Evolutionary conservation across 805 yeast genomes (phyloP).

Genomic region (Lachancea thermotolerans): DNA sequence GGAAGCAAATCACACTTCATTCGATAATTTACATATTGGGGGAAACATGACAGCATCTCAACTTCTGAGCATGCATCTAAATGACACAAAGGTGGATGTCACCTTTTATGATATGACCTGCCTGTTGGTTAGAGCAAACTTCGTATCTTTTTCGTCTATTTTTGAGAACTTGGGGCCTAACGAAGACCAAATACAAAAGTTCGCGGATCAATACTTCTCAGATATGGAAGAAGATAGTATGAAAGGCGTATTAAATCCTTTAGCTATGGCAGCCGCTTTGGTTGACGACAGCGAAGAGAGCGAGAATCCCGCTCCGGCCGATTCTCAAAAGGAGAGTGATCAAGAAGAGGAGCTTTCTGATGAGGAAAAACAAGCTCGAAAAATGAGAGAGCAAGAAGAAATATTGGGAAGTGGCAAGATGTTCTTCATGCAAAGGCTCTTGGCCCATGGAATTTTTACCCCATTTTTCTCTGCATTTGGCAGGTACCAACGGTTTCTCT

Average conservation of each 20-base stretch:
- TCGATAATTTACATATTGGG: slow-evolving; percentile 37
- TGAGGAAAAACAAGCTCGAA: slow-evolving; percentile 15
- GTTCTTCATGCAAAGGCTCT: slow-evolving; percentile 44
- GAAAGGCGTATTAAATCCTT: slow-evolving; percentile 63
- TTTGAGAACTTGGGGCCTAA: slow-evolving; percentile 51
- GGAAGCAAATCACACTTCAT: slow-evolving; percentile 28
- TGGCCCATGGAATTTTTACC: slow-evolving; percentile 54
- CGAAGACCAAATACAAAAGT: slow-evolving; percentile 38
- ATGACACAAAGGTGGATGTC: slow-evolving; percentile 9
- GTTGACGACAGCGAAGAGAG: slow-evolving; percentile 56
- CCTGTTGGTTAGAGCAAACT: slow-evolving; percentile 58
- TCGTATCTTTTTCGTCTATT: slow-evolving; percentile 56
- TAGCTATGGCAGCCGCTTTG: slow-evolving; percentile 84
- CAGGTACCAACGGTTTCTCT: slow-evolving; percentile 54
- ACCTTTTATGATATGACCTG: slow-evolving; percentile 40
- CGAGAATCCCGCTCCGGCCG: slow-evolving; percentile 2
- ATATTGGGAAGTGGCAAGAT: slow-evolving; percentile 31
- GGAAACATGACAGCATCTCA: slow-evolving; percentile 53
- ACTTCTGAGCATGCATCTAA: slow-evolving; percentile 42
- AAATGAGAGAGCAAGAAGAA: slow-evolving; percentile 13
- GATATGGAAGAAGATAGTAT: slow-evolving; percentile 49
- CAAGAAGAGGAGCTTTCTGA: slow-evolving; percentile 1
- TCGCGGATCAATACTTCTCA: slow-evolving; percentile 40
- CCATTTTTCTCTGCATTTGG: slow-evolving; percentile 56
- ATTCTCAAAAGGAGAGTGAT: slow-evolving; percentile 2